phyloP scores from a whole-genome alignment of 768 basidiomycete genomes.

The Suillus subalutaceus region DNA sequence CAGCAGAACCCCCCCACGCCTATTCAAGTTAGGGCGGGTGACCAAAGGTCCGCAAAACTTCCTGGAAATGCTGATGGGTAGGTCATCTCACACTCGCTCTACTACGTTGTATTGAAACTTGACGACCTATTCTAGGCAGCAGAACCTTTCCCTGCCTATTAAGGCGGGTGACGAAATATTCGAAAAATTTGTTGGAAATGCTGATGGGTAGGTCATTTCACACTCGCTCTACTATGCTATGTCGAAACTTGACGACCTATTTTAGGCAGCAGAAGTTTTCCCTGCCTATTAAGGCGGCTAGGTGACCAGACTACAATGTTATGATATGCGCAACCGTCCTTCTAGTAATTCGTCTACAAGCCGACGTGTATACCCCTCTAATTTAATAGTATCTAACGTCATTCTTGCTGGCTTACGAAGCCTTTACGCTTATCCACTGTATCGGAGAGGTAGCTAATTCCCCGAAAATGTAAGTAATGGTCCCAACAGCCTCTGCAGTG shows the following conservation, averaged over 20 bases:
- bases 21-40: background rate
- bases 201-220: too few relatives aligned
- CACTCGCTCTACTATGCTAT: too few relatives aligned
- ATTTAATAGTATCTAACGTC: background rate
- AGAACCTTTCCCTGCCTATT: background rate
- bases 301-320: too few relatives aligned
- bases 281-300: too few relatives aligned
- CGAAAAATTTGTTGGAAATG: too few relatives aligned
- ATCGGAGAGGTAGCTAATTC: background rate
- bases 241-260: too few relatives aligned
- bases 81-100: background rate
- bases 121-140: background rate
- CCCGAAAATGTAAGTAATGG: background rate
- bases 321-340: too few relatives aligned
- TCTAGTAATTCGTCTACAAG: background rate
- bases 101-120: background rate
- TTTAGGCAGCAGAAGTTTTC: too few relatives aligned
- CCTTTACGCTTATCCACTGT: background rate
- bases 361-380: background rate
- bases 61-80: slow-evolving; percentile 11
- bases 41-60: too few relatives aligned
- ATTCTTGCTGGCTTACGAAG: background rate
- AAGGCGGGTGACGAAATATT: background rate
- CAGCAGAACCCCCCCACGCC: background rate
- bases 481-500: background rate